Base-by-base conservation (phyloP, 306 rosid genomes). In the Vigna hirtella region DNA sequence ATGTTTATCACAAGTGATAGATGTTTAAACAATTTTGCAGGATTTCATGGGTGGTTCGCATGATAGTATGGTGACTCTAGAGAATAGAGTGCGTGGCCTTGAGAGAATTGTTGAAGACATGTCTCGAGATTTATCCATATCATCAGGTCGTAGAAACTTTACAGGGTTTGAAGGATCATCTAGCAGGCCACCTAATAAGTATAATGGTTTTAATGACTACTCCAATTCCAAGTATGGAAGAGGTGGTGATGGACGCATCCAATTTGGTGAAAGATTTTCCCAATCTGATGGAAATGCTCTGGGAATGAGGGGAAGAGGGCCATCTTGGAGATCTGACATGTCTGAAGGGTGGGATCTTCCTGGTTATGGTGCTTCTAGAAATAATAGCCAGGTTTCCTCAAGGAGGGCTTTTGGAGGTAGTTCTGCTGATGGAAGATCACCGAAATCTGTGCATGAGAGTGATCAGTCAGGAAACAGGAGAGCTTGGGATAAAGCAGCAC, bases 41-140 rank as follows among this genome's bases (percentile, higher is more conserved):
- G 99, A 91, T 88, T 96, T 96, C 89, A 96, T 96, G 97, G 99
- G 98, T 56, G 99, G 98, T 18, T 96, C 98, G 45, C 99, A 93
- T 85, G 96, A 96, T 86, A 74, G 91, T 86, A 93, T 96, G 98
- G 80, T 96, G 65, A 96, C 98, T 76, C 82, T 96, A 81, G 99
- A 96, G 89, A 96, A 96, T 78, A 87, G 99, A 81, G 99, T 96
- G 51, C 87, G 97, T 50, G 99, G 97, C 20, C 99, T 96, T 58
- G 99, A 96, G 91, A 91, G 99, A 84, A 86, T 96, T 59, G 98
- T 96, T 66, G 99, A 93, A 78, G 98, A 96, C 85, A 88, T 96
- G 98, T 94, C 98, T 62, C 88, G 89, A 9, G 99, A 93, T 86
- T 85, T 96, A 79, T 96, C 98, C 16, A 79, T 88, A 47, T 91